These are phyloP conservation scores for Monosporozyma aquatica DNA, from an alignment of 805 yeast species.

Conservation along the genomic window DNA sequence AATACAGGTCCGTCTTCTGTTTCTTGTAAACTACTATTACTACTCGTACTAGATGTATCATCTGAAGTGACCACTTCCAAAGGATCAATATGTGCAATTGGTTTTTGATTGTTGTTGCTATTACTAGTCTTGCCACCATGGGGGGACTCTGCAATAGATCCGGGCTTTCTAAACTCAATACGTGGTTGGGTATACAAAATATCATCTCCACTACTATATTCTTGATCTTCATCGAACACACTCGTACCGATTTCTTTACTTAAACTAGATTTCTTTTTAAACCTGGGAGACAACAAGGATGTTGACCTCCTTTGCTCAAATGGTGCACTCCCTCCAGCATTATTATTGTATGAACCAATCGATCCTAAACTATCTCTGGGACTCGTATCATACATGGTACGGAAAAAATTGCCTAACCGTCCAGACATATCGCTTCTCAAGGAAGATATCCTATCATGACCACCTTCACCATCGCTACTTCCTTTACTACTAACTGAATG, in stretches of 20 bases:
- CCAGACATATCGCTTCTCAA: conserved; percentile 1
- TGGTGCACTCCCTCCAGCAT: background rate
- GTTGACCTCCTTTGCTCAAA: conserved; percentile 11
- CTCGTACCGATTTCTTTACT: conserved; percentile 19
- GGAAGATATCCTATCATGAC: background rate
- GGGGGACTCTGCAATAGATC: background rate
- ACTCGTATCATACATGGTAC: conserved; percentile 18
- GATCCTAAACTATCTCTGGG: conserved; percentile 24
- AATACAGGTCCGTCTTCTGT: background rate
- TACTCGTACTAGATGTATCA: conserved; percentile 7
- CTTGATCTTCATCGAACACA: conserved; percentile 1
- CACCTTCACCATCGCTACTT: conserved; percentile 9
- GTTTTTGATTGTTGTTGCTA: background rate
- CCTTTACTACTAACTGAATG: conserved; percentile 17
- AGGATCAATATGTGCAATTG: background rate
- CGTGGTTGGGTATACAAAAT: background rate
- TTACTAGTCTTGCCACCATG: background rate
- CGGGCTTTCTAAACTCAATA: conserved; percentile 1
- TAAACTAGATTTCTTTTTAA: conserved; percentile 21
- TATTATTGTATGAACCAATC: background rate
- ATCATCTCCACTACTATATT: background rate
- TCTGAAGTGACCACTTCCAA: background rate
- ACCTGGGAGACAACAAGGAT: conserved; percentile 7
- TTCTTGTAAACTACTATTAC: conserved; percentile 1
- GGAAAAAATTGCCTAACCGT: conserved; percentile 6